Conservation (phyloP, 225 moss, liverwort and hornwort genomes). For the Anthoceros angustus region DNA sequence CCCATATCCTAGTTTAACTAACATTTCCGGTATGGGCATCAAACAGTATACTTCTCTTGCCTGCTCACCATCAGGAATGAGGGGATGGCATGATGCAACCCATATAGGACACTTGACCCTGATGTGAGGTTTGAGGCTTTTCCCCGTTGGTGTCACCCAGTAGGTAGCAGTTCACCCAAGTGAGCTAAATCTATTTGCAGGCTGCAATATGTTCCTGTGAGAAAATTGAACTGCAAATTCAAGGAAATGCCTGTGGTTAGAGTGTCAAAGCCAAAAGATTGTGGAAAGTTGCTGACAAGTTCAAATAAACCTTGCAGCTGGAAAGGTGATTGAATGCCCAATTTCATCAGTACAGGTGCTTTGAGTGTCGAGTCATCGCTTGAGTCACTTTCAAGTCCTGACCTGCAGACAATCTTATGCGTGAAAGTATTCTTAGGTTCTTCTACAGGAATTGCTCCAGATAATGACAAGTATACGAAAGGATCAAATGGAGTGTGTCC, state of each 20-base stretch:
- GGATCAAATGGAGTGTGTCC: neutral
- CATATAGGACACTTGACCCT: neutral
- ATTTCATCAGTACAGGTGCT: neutral
- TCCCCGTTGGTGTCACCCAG: neutral
- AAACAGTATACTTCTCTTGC: neutral
- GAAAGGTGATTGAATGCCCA: neutral
- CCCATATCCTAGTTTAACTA: neutral
- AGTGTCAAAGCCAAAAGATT: neutral
- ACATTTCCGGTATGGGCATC: neutral
- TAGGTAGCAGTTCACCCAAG: neutral
- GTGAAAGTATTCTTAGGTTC: neutral
- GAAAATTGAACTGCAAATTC: neutral
- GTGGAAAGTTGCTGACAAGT: neutral
- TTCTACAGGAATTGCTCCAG: neutral
- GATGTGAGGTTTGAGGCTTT: neutral
- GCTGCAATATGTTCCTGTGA: neutral
- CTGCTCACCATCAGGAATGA: neutral
- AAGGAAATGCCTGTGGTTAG: neutral
- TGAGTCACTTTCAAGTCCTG: neutral
- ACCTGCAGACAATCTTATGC: neutral
- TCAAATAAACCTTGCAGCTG: neutral
- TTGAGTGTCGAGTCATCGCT: neutral
- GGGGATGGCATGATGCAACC: neutral
- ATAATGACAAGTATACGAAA: neutral
- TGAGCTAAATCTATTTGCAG: neutral